Conservation (phyloP, 345 rosid species). For the Erodium maritimum region DNA sequence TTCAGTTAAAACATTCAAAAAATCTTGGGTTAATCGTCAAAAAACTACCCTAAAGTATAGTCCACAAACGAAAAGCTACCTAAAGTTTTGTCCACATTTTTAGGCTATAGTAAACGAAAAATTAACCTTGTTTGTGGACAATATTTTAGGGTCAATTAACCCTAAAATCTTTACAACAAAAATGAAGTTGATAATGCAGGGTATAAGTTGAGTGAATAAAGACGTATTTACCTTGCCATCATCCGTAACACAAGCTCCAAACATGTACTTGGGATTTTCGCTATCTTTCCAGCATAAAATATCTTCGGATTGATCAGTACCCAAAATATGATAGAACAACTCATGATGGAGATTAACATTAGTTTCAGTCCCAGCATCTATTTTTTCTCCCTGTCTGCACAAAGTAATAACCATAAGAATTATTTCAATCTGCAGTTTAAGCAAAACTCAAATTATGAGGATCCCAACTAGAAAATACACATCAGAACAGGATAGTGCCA, state of each 20-base stretch:
- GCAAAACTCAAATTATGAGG: neutral
- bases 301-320: slow-evolving; percentile 72
- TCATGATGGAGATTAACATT: slow-evolving; percentile 69
- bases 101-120: no score
- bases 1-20: neutral
- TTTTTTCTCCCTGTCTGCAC: slow-evolving; percentile 57
- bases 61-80: no score
- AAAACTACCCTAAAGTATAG: no score
- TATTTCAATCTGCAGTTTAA: neutral
- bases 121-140: no score
- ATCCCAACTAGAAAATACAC: neutral
- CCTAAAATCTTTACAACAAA: no score
- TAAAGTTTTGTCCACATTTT: no score
- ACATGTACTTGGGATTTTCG: slow-evolving; percentile 56
- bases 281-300: slow-evolving; percentile 82
- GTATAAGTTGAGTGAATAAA: no score
- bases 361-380: slow-evolving; percentile 96
- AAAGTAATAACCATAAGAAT: slow-evolving; percentile 5
- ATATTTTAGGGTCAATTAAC: no score
- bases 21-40: neutral
- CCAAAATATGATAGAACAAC: slow-evolving; percentile 70
- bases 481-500: neutral
- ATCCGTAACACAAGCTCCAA: slow-evolving; percentile 47
- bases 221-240: slow-evolving; percentile 61
- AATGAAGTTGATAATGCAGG: no score